A percentile compares a stretch with the other conserved stretches of the same genome.
These are phyloP conservation scores for Acer saccharum DNA, from an alignment of 345 rosid species.

Conservation along the genomic window DNA sequence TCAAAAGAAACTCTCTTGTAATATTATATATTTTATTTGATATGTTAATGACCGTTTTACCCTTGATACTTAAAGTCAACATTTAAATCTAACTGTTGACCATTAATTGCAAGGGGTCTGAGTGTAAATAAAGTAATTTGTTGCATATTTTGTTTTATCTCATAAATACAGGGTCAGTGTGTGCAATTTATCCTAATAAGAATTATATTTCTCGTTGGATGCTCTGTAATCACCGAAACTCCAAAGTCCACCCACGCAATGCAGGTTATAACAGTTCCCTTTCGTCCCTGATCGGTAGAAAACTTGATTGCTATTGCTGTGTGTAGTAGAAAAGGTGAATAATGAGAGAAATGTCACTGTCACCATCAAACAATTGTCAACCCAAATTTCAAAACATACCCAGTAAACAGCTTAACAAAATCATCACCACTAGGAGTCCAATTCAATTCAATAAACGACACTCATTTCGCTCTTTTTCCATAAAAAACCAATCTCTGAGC, in stretches of 20 bases:
- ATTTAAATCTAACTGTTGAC: no score
- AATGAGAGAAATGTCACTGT: conserved; percentile 40
- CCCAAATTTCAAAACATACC: conserved; percentile 17
- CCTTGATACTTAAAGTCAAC: no score
- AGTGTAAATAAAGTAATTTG: no score
- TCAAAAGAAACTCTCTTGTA: no score
- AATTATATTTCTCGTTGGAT: no score
- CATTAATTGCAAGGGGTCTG: no score
- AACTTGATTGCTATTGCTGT: background rate
- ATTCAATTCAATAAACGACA: conserved; percentile 19
- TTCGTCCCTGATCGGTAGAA: background rate
- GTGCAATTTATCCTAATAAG: no score
- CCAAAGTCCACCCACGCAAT: background rate
- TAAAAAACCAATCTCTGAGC: conserved; percentile 23
- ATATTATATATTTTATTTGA: no score
- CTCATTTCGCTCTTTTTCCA: conserved; percentile 41
- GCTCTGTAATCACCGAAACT: background rate
- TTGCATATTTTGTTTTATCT: no score
- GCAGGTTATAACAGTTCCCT: background rate
- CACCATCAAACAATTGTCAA: conserved; percentile 29
- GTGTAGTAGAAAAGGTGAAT: conserved; percentile 14
- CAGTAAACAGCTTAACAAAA: conserved; percentile 16
- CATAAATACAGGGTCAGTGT: no score
- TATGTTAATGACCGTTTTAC: no score
- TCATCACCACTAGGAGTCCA: conserved; percentile 18